Base-by-base conservation (phyloP, 441 rosid species). In the Brassica hybrid region DNA sequence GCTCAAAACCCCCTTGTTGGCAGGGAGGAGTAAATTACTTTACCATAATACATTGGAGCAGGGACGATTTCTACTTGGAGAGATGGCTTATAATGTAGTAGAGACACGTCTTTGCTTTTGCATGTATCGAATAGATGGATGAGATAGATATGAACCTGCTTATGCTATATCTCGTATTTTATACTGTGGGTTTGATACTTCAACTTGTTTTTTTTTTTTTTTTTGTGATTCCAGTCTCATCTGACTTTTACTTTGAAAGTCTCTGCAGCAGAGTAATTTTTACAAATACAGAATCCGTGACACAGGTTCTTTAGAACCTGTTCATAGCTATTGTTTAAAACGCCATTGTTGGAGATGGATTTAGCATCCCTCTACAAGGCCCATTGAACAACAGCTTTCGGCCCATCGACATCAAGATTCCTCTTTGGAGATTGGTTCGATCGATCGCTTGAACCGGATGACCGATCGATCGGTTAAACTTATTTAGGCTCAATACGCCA, bases 21-120 rank as follows among this genome's bases (percentile, higher is more conserved):
- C 80, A 65, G 80, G 80, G 80, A 77, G 17, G 80, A 77, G 67
- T 77, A 72, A 77, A 6, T 17, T 41, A n/a, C 67, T 57, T 36
- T 7, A 48, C 62, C 13, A 6, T 6, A 25, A 30, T 48, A 59
- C n/a, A 65, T 27, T 5, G 61, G 60, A 58, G 67, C 73, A 65
- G 48, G 43, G 67, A 19, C 57, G 67, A 32, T 43, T 32, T 69
- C 62, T 71, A 36, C 21, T 65, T 13, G 21, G 59, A 19, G 68
- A 43, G 67, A 13, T 65, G 16, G 67, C 57, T 65, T 58, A 65
- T 1, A 45, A 25, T 57, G 32, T 43, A 63, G 60, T 57, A 52
- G 65, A 62, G 65, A 54, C 30, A 63, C 13, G 16, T 41, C 18
- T 63, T 76, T 17, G 11, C 23, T 54, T 17, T 54, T 48, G 17